Evolutionary conservation across 176 grass and related monocot species (phyloP), one percentile per base, ranked within the genome.

Genomic region (Eragrostis curvula): DNA sequence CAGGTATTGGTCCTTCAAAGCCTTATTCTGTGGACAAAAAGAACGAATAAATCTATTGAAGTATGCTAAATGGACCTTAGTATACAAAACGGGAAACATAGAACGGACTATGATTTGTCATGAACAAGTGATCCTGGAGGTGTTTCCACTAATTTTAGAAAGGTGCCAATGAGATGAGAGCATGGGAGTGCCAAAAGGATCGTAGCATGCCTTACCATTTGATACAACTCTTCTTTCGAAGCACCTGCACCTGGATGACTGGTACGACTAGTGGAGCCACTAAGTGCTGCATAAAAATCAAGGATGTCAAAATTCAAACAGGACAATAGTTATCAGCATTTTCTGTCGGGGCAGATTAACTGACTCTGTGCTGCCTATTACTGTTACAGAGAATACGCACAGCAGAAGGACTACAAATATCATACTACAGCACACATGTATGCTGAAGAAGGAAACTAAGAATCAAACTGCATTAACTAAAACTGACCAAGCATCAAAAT

Each of bases 191-290:
- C 17, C 18, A 49, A 49, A n/a, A n/a, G n/a, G n/a, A n/a, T n/a
- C n/a, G n/a, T n/a, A n/a, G n/a, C n/a, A 76, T 76, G 49, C 39
- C 50, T 65, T 61, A 91, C 92, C 89, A 82, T 91, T 69, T 94
- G 84, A 81, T 91, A 94, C 14, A 61, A 48, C 73, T 91, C 92
- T 77, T 94, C 92, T 40, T 89, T 86, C 79, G 48, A 82, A 87
- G 89, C 86, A 71, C 58, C 67, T 29, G 50, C 29, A 75, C 68
- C 84, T 68, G 57, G 11, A 66, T 80, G 61, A 68, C 76, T 83
- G 66, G 89, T 89, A 84, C 89, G 92, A 80, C 80, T 81, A 82
- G 81, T 87, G 36, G 81, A 87, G 73, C 89, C 86, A 62, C 71
- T 56, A 72, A 89, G 85, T 82, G 77, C 89, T 87, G 73, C 84